phyloP scores from a whole-genome alignment of 2,329 filamentous ascomycete genomes.

The Neobulgaria alba region DNA sequence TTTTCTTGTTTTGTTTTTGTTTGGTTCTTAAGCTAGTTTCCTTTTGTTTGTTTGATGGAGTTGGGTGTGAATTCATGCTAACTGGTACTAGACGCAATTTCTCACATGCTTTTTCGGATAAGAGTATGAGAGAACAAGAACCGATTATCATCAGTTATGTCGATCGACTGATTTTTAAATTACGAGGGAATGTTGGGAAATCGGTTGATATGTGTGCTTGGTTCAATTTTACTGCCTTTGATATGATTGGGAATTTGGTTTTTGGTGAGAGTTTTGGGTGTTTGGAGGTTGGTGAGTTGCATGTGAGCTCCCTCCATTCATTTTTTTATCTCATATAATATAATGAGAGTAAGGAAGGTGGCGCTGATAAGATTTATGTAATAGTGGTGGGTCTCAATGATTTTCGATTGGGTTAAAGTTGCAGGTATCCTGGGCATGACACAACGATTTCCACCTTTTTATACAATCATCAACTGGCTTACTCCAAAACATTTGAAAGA shows the following conservation, averaged over 20 bases:
- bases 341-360: too few relatives aligned
- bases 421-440: constrained; percentile 17
- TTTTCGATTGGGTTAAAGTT: constrained; percentile 20
- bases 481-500: constrained; percentile 12
- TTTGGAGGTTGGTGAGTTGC: constrained; percentile 4
- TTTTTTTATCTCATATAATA: neutral
- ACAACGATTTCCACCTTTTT: constrained; percentile 10
- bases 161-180: constrained; percentile 28
- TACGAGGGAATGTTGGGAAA: neutral
- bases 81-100: constrained; percentile 17
- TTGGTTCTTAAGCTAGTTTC: neutral
- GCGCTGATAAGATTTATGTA: too few relatives aligned
- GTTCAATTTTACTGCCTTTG: constrained; percentile 2
- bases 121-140: constrained; percentile 34
- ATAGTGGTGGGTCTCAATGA: constrained; percentile 23
- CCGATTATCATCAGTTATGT: constrained; percentile 33
- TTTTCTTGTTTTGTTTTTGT: neutral
- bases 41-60: neutral
- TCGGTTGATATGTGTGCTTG: neutral
- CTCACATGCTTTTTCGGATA: constrained; percentile 35
- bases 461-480: constrained; percentile 12
- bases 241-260: neutral
- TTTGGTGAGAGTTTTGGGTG: constrained; percentile 1
- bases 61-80: neutral
- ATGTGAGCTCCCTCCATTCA: constrained; percentile 6